Evolutionary conservation across 1,139 yeast species (phyloP).

Genomic region (Casaregolazyma suthepensis): DNA sequence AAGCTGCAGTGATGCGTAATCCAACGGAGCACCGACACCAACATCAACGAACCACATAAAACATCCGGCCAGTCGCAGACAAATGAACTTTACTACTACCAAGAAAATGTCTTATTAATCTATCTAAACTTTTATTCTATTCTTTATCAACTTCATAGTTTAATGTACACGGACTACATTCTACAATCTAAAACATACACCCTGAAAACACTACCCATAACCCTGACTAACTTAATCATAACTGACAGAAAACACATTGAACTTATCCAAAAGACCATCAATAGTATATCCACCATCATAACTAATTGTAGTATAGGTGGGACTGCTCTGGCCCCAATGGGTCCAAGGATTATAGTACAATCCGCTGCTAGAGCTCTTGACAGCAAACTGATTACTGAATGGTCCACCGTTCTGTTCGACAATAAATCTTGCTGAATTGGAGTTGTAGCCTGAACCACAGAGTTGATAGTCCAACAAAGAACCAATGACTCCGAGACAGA

Average conservation of each 20-base stretch:
- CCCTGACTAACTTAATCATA: not conserved
- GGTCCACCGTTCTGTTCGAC: slow-evolving; percentile 19
- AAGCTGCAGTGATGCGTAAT: too few relatives aligned
- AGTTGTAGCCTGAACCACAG: slow-evolving; percentile 9
- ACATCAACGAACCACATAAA: too few relatives aligned
- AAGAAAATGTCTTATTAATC: not conserved
- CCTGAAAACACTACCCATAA: not conserved
- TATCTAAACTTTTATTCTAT: too few relatives aligned
- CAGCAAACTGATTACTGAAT: slow-evolving; percentile 15
- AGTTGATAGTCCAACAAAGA: not conserved
- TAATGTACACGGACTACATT: not conserved
- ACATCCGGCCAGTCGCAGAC: not conserved
- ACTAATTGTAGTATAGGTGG: slow-evolving; percentile 12
- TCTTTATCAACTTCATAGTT: not conserved
- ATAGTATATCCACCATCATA: slow-evolving; percentile 17
- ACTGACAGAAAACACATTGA: slow-evolving; percentile 6
- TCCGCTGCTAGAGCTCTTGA: slow-evolving; percentile 13
- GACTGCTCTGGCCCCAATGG: not conserved
- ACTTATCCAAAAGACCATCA: slow-evolving; percentile 6
- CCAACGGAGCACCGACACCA: too few relatives aligned
- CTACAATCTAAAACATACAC: too few relatives aligned
- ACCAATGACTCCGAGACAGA: not conserved
- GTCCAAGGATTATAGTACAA: slow-evolving; percentile 1
- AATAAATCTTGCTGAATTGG: slow-evolving; percentile 13
- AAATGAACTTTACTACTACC: not conserved